A percentile compares a stretch with the other conserved stretches of the same genome.
These are phyloP conservation scores for Naumovozyma castellii DNA, from an alignment of 805 yeast species.

Conservation along the genomic window DNA sequence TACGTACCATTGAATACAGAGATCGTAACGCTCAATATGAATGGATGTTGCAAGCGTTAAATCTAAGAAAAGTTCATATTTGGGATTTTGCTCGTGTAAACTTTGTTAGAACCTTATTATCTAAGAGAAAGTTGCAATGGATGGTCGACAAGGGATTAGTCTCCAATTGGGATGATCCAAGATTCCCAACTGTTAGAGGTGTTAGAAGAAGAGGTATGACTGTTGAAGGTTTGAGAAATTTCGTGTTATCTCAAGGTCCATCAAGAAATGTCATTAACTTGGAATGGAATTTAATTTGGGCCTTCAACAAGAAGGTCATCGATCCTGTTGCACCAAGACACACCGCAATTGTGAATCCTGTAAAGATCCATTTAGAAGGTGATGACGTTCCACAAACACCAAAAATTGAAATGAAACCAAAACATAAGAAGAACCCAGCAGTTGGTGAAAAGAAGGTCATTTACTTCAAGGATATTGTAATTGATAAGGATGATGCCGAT, in stretches of 20 bases:
- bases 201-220: conserved; percentile 99
- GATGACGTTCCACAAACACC: conserved; percentile 57
- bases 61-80: conserved; percentile 83
- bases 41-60: conserved; percentile 80
- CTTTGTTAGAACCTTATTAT: conserved; percentile 88
- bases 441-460: conserved; percentile 78
- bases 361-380: conserved; percentile 50
- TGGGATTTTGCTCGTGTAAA: conserved; percentile 98
- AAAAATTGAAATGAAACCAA: conserved; percentile 64
- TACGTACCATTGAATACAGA: conserved; percentile 96
- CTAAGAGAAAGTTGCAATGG: conserved; percentile 98
- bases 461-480: conserved; percentile 50
- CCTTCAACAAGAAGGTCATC: conserved; percentile 90
- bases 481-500: conserved; percentile 80
- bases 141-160: conserved; percentile 89
- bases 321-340: conserved; percentile 97
- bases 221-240: conserved; percentile 91
- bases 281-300: conserved; percentile 98
- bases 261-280: conserved; percentile 92
- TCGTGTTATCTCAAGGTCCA: conserved; percentile 93
- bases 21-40: conserved; percentile 98
- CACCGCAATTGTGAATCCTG: conserved; percentile 73
- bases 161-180: conserved; percentile 95
- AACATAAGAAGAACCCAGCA: conserved; percentile 90
- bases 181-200: conserved; percentile 99